Base-by-base conservation (phyloP, 257 asterid genomes). In the Nicotiana undulata region DNA sequence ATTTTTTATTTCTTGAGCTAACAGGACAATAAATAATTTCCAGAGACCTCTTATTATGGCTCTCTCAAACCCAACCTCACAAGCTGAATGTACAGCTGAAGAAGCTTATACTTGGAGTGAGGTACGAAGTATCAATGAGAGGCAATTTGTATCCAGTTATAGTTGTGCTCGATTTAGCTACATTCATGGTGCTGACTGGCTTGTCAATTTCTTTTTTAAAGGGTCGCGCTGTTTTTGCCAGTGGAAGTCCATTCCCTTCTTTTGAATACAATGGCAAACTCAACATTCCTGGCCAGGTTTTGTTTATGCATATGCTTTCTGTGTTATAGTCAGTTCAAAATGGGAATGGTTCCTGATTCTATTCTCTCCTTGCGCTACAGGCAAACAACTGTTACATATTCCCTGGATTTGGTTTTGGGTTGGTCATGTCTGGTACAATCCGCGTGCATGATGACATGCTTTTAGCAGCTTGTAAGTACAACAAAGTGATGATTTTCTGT, bases 361-460 rank as follows among this genome's bases (percentile, higher is more conserved):
- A 31, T 22, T 22, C 77, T 70, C 20, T 0, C 37, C 37, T 46
- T 70, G 56, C 13, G 6, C 15, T 81, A 82, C 93, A 93, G 98
- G 96, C 98, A 76, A 96, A 96, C 91, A 96, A 96, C 82, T 97
- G 98, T 51, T 96, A 96, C 81, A 94, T 96, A 80, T 96, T 96
- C 65, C 99, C 99, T 3, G 99, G 99, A 63, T 87, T 96, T 32
- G 99, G 99, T 70, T 87, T 96, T 32, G 99, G 99, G 72, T 83
- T 96, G 85, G 94, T 96, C 83, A 96, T 96, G 78, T 92, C 97
- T 46, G 99, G 99, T 76, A 89, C 97, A 68, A 96, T 96, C 67
- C 97, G 99, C 0, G 98, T 96, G 70, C 99, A 96, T 29, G 99
- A 96, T 81, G 97, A 92, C 44, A 96, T 96, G 99, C 99, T 96